A percentile compares a stretch with the other conserved stretches of the same genome.
These are phyloP conservation scores for Blastobotrys raffinosifermentans DNA, from an alignment of 1,139 yeast genomes.

Conservation along the genomic window DNA sequence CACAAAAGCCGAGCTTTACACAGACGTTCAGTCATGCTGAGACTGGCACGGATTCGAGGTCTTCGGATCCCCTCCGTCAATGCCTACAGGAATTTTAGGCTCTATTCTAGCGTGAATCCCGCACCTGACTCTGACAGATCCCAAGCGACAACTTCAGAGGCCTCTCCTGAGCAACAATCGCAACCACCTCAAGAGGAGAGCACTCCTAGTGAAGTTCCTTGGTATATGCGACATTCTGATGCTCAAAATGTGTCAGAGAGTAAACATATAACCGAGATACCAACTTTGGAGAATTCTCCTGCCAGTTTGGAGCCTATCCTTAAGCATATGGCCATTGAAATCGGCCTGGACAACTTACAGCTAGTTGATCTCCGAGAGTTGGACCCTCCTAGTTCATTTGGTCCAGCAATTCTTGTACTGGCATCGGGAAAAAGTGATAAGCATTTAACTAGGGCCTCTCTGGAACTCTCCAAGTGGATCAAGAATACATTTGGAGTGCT, in stretches of 20 bases:
- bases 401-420: constrained; percentile 47
- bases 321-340: constrained; percentile 45
- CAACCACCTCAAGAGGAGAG: too few relatives aligned
- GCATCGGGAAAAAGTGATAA: constrained; percentile 75
- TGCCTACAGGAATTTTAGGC: too few relatives aligned
- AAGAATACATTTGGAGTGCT: constrained; percentile 39
- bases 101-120: too few relatives aligned
- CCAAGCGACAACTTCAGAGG: too few relatives aligned
- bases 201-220: too few relatives aligned
- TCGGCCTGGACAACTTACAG: constrained; percentile 58
- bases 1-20: too few relatives aligned
- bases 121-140: too few relatives aligned
- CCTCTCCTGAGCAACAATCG: too few relatives aligned
- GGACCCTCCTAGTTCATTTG: constrained; percentile 42
- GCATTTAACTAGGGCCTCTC: constrained; percentile 69
- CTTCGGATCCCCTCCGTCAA: too few relatives aligned
- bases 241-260: constrained; percentile 16
- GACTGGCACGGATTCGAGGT: too few relatives aligned
- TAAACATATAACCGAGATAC: constrained; percentile 38
- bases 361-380: constrained; percentile 53
- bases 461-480: constrained; percentile 45
- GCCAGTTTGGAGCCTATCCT: constrained; percentile 41
- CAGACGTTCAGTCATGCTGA: too few relatives aligned
- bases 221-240: constrained; percentile 27
- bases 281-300: constrained; percentile 56